A percentile compares a stretch with the other conserved stretches of the same genome.
Evolutionary conservation across 495 filamentous ascomycete genomes (phyloP).

Genomic region (Trypethelium eluteriae): DNA sequence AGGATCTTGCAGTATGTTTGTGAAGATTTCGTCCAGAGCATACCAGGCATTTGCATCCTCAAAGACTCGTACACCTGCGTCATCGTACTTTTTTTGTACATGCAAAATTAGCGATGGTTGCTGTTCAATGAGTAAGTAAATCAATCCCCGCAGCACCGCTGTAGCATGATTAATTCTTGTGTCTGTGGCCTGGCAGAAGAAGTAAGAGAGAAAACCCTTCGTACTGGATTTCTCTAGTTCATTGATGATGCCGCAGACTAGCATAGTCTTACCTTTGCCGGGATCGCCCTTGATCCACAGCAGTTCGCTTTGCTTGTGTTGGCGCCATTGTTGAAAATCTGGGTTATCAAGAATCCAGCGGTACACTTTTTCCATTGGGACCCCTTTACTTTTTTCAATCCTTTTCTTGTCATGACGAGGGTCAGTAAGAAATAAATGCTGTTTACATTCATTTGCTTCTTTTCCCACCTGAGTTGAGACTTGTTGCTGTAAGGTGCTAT

Average conservation of each 20-base stretch:
- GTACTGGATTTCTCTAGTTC: too few relatives aligned
- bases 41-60: background rate
- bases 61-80: background rate
- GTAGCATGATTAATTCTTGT: background rate
- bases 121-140: background rate
- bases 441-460: too few relatives aligned
- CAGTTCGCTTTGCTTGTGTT: background rate
- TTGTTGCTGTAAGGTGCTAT: too few relatives aligned
- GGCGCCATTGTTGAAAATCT: constrained; percentile 13
- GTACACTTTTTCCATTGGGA: too few relatives aligned
- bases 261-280: constrained; percentile 19
- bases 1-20: background rate
- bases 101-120: background rate
- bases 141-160: background rate
- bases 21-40: background rate
- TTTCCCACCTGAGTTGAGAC: too few relatives aligned
- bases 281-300: constrained; percentile 18
- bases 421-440: too few relatives aligned
- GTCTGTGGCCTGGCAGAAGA: background rate
- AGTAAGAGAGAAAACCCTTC: background rate
- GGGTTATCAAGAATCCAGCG: constrained; percentile 12
- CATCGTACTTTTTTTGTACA: background rate
- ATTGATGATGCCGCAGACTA: constrained; percentile 13
- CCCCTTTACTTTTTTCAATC: too few relatives aligned
- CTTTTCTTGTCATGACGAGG: too few relatives aligned